Evolutionary conservation across 768 basidiomycete species (phyloP), one percentile per base, ranked within the genome.

Genomic region (Russula sp.): DNA sequence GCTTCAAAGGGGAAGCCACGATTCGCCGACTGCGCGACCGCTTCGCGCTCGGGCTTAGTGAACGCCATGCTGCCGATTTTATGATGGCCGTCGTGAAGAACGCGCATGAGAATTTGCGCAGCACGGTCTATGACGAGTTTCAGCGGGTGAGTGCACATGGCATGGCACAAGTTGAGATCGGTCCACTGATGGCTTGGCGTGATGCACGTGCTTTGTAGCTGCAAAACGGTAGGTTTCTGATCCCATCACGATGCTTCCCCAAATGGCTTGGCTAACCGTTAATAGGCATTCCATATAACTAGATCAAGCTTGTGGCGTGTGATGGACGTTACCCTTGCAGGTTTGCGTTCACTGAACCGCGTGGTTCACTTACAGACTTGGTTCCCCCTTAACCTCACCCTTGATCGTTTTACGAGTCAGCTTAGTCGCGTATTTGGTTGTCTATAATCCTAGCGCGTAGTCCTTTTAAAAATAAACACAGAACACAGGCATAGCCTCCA

Each of bases 121-220:
- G 91, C 71, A 94, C 90, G 8, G 90, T 90, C 0, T 98, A 99
- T 71, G 97, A 98, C 71, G 92, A 94, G 72, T 99, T 96, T 79
- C 94, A 97, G 76, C 77, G 90, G 74, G 90, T 92, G 67, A 73
- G 90, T 74, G 2, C 14, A 36, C 4, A 7, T 13, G 6, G 6
- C 2, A 22, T 14, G 2, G 20, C 3, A 28, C 14, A 30, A 1
- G 28, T 11, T 14, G 42, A 30, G 52, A 26, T 28, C 38, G 38
- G 20, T 62, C 51, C 20, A 14, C 67, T 70, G 40, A 64, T 24
- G 9, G 8, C 50, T 57, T n/a, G 57, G 13, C 28, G 44, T 52
- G 71, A 50, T 69, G 14, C 20, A 10, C 36, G 13, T 28, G 36
- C 51, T 9, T 34, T 53, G 4, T 66, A 82, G 81, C 69, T 82